Evolutionary conservation across 176 grass and related monocot genomes (phyloP), one percentile per base, ranked within the genome.

Genomic region (Olyra latifolia): DNA sequence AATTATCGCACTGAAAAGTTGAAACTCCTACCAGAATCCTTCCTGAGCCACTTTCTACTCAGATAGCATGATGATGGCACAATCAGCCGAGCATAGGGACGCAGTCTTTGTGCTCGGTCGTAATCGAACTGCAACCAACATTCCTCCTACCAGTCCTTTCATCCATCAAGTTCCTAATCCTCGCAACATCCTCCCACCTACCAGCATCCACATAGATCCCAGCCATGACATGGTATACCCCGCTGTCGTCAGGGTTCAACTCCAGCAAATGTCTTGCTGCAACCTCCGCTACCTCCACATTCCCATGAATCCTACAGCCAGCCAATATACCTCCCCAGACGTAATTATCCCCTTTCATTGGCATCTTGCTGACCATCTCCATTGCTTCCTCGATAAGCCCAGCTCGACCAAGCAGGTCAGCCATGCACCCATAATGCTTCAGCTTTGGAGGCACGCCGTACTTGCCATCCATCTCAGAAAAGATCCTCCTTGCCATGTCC

Each of bases 361-460:
- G 86, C 92, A 94, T 91, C 19, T 54, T 71, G 23, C 77, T 55
- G 11, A 79, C 75, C 92, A 94, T 91, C 28, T 89, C 72, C 76
- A 89, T 84, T 1, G 80, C 86, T 54, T 94, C 88, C 20, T 91
- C 15, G 1, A 89, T 66, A 2, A 89, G 80, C 54, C 92, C 88
- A 5, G 88, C 88, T 27, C 92, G 44, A 50, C 86, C 86, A 19
- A 94, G 86, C 65, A 91, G 72, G 75, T 91, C 92, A 3, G 88
- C 69, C 88, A 94, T 88, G 77, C 88, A 94, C 8, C 92, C 92
- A 7, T 94, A 84, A 19, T 94, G 92, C 77, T 94, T 94, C 61
- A 89, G 67, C 84, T 89, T 83, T 11, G 30, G 80, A 32, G 30
- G 39, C 0, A 91, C 80, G 6, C 84, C 44, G 11, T 91, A 67